phyloP scores from a whole-genome alignment of 306 rosid genomes.

The Arachis stenosperma region DNA sequence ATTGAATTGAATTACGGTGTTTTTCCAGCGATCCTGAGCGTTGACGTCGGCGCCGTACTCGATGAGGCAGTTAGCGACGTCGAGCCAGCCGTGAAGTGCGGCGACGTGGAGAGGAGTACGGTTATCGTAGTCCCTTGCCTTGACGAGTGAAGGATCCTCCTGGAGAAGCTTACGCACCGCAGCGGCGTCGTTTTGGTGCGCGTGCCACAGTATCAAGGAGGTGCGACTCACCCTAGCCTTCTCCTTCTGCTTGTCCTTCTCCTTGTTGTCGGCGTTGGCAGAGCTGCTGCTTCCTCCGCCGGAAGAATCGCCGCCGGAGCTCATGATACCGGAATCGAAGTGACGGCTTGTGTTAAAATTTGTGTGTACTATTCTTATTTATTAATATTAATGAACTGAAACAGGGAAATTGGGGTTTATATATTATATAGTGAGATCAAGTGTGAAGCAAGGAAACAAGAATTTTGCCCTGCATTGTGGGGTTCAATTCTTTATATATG shows the following conservation, averaged over 20 bases:
- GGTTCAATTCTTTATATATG: too few species aligned
- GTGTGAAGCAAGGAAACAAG: too few species aligned
- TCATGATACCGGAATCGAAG: background rate
- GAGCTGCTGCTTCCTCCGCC: slow-evolving; percentile 22
- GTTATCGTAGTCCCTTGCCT: slow-evolving; percentile 81
- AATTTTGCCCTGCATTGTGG: too few species aligned
- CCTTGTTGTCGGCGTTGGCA: background rate
- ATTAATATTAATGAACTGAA: too few species aligned
- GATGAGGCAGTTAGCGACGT: slow-evolving; percentile 75
- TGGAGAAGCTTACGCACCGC: slow-evolving; percentile 95
- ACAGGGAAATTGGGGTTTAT: too few species aligned
- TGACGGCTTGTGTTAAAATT: background rate
- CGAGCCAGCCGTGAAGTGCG: slow-evolving; percentile 93
- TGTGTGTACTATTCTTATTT: too few species aligned
- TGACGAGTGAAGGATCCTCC: slow-evolving; percentile 81
- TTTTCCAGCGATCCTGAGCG: slow-evolving; percentile 99
- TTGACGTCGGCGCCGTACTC: slow-evolving; percentile 91
- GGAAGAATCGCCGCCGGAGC: slow-evolving; percentile 9
- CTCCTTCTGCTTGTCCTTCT: slow-evolving; percentile 67
- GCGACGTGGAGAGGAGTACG: slow-evolving; percentile 98
- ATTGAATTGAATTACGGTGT: slow-evolving; percentile 58
- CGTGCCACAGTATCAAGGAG: slow-evolving; percentile 92
- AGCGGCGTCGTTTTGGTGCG: slow-evolving; percentile 82
- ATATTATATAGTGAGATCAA: too few species aligned
- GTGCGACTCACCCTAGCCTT: slow-evolving; percentile 88